Evolutionary conservation across 1,284 basidiomycete genomes (phyloP), one percentile per base, ranked within the genome.

Genomic region (Malassezia vespertilionis): DNA sequence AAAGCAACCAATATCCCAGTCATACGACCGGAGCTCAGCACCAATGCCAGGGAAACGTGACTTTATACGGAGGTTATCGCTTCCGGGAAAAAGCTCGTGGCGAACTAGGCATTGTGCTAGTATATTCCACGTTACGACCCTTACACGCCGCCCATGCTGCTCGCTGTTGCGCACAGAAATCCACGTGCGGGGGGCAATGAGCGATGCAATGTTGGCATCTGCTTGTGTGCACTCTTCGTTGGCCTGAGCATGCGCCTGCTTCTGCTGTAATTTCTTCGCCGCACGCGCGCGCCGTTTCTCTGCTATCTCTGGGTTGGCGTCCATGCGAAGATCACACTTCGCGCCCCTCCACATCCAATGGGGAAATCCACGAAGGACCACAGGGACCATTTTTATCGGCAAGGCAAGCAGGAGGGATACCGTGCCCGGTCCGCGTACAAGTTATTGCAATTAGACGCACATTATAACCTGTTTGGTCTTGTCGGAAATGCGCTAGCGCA

Each of bases 351-450:
- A 6, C 33, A 9, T 14, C n/a, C 9, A 9, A 69, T 65, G 65
- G 65, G 65, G 17, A 68, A 66, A 38, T 68, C 64, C 4, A 63
- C 65, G 12, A 68, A 70, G 41, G 75, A 77, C 59, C 73, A 75
- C 53, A 68, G 76, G 11, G 76, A 78, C 56, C 73, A 77, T 44
- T 78, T 75, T 61, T 78, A 77, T 54, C 72, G 76, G 14, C 70
- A 74, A 24, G 69, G 66, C 4, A 73, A 73, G 53, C 61, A 65
- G 9, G 72, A 73, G 23, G 71, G 70, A 5, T 79, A 77, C 55
- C 71, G 77, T 37, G 77, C 77, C 2, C 70, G 77, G 9, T 78
- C 77, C 11, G 77, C 77, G 0, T 79, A 75, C 69, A 79, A 79
- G 61, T 66, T 74, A 2, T 53, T 73, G 5, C 72, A 74, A 41